Evolutionary conservation across 257 asterid species (phyloP).

Genomic region (Solanum stenotomum): DNA sequence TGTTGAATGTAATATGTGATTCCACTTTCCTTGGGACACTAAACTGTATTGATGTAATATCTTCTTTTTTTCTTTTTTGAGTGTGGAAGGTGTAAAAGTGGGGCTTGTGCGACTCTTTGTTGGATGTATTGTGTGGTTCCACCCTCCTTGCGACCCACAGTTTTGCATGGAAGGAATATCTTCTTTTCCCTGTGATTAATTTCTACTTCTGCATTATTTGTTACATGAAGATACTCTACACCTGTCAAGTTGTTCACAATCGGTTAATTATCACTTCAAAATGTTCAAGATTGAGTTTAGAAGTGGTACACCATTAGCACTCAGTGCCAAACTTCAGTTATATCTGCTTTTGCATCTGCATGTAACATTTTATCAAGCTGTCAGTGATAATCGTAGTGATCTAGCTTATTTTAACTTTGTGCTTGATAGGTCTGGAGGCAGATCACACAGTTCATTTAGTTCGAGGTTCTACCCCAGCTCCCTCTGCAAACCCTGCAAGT

Average conservation of each 20-base stretch:
- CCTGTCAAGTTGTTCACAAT: not conserved
- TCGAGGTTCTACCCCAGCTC: conserved; percentile 33
- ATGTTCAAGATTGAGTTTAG: not conserved
- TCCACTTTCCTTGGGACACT: not conserved
- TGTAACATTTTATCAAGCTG: not conserved
- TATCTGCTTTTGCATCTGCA: not conserved
- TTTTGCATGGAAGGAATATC: not conserved
- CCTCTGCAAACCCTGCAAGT: conserved; percentile 22
- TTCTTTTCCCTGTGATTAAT: not conserved
- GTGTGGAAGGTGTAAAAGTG: not conserved
- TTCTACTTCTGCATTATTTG: not conserved
- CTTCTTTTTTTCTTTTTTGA: not conserved
- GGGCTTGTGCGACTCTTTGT: not conserved
- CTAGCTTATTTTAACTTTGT: not conserved
- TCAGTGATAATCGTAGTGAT: not conserved
- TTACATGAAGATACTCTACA: not conserved
- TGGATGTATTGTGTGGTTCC: not conserved
- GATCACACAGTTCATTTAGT: conserved; percentile 57
- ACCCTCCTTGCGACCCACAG: not conserved
- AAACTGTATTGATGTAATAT: not conserved
- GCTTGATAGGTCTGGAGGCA: conserved; percentile 37
- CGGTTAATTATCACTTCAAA: not conserved
- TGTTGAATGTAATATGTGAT: not conserved
- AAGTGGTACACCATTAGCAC: not conserved
- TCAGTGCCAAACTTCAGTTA: not conserved